A percentile compares a stretch with the other conserved stretches of the same genome.
Conservation (phyloP, 2,329 filamentous ascomycete genomes). For the Aspergillus fischeri region DNA sequence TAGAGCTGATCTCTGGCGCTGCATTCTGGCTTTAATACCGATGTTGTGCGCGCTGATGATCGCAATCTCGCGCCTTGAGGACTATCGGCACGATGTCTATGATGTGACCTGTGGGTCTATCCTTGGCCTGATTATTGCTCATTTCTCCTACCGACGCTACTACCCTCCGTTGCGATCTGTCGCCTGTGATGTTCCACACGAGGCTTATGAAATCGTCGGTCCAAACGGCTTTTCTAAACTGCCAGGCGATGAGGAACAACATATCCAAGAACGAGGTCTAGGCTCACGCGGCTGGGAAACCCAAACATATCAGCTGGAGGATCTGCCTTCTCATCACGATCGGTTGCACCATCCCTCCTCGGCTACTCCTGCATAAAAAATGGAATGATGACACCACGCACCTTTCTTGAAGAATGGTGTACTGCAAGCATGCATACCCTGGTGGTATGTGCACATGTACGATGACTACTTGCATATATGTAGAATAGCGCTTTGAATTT, state of each 20-base stretch:
- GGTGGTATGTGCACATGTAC: background rate
- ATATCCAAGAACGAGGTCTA: conserved; percentile 13
- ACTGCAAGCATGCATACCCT: background rate
- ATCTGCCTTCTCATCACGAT: conserved; percentile 9
- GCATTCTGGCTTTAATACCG: conserved; percentile 53
- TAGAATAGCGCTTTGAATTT: background rate
- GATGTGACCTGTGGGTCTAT: conserved; percentile 56
- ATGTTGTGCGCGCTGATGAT: conserved; percentile 56
- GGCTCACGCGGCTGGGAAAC: conserved; percentile 9
- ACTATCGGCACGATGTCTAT: conserved; percentile 62
- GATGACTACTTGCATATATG: background rate
- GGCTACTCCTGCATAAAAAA: background rate
- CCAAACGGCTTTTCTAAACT: conserved; percentile 29
- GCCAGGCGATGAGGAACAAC: conserved; percentile 31
- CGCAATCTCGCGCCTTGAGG: conserved; percentile 58
- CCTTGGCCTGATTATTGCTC: conserved; percentile 53
- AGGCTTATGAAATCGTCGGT: conserved; percentile 20
- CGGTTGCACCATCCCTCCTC: conserved; percentile 1
- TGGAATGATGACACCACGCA: background rate
- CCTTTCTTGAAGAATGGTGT: background rate
- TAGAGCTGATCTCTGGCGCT: conserved; percentile 52
- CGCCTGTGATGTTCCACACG: conserved; percentile 51
- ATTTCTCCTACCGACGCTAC: conserved; percentile 58
- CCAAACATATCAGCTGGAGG: conserved; percentile 23
- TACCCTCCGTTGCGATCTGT: conserved; percentile 51